phyloP scores from a whole-genome alignment of 305 asterid species.

The Ruellia speciosa region DNA sequence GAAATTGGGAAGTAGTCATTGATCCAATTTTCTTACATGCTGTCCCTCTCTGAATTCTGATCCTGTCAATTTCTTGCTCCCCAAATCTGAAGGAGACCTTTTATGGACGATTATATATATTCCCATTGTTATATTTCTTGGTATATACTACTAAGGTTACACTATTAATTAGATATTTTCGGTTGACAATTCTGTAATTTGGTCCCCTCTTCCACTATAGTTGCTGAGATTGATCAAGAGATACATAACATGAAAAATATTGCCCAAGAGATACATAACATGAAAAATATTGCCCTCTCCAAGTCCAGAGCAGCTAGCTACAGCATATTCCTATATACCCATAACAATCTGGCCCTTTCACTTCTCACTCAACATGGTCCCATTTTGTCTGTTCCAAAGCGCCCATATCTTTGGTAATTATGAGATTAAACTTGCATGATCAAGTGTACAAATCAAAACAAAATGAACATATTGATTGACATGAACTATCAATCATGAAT shows the following conservation, averaged over 20 bases:
- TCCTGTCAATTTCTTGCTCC: conserved; percentile 16
- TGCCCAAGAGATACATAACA: no score
- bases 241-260: no score
- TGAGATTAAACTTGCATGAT: no score
- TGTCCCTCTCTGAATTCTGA: not conserved
- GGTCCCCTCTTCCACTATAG: not conserved
- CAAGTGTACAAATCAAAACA: not conserved
- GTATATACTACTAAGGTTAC: no score
- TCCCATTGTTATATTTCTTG: no score
- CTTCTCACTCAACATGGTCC: not conserved
- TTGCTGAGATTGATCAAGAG: no score
- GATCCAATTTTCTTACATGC: conserved; percentile 24
- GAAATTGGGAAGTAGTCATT: conserved; percentile 24
- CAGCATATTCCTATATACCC: not conserved
- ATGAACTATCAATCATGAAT: not conserved
- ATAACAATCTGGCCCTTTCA: not conserved
- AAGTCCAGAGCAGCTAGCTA: not conserved
- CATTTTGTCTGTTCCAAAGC: not conserved
- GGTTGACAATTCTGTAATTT: not conserved
- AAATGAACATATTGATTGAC: not conserved
- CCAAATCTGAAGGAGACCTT: conserved; percentile 31
- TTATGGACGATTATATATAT: conserved; percentile 14
- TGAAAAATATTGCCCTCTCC: not conserved
- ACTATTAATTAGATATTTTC: no score
- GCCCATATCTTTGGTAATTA: not conserved